These are phyloP conservation scores for Neofusicoccum umdonicola DNA, from an alignment of 2,329 filamentous ascomycete species.

Conservation along the genomic window DNA sequence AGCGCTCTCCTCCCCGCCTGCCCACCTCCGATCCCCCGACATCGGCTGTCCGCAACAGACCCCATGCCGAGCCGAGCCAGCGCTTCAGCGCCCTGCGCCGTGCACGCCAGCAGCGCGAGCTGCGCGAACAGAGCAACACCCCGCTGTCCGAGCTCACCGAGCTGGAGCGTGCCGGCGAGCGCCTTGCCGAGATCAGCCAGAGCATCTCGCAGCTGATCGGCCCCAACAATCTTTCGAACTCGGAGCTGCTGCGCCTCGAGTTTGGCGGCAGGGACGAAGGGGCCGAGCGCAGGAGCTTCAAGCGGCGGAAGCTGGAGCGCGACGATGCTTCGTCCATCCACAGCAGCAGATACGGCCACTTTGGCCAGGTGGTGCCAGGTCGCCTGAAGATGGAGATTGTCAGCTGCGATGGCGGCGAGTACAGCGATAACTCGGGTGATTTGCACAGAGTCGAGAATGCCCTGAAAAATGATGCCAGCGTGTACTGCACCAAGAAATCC, in stretches of 20 bases:
- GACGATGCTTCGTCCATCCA: slow-evolving; percentile 29
- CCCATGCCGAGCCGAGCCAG: slow-evolving; percentile 34
- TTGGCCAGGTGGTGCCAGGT: slow-evolving; percentile 82
- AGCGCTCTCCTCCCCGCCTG: slow-evolving; percentile 1
- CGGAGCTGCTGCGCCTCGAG: slow-evolving; percentile 12
- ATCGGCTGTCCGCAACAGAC: slow-evolving; percentile 21
- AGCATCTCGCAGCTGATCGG: slow-evolving; percentile 14
- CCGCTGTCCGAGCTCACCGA: slow-evolving; percentile 13
- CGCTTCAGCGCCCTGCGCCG: slow-evolving; percentile 30
- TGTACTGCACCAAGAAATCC: slow-evolving; percentile 88
- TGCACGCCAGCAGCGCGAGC: slow-evolving; percentile 30
- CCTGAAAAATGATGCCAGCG: slow-evolving; percentile 74
- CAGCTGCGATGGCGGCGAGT: slow-evolving; percentile 80
- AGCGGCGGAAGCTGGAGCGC: slow-evolving; percentile 42
- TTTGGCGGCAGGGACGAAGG: background rate
- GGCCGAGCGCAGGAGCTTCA: slow-evolving; percentile 17
- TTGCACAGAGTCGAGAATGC: slow-evolving; percentile 65
- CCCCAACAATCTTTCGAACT: slow-evolving; percentile 3
- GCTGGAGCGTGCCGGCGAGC: slow-evolving; percentile 20
- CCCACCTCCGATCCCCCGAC: slow-evolving; percentile 1
- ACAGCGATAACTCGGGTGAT: slow-evolving; percentile 53
- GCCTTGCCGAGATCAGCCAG: slow-evolving; percentile 20
- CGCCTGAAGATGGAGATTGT: slow-evolving; percentile 81
- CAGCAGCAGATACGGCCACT: slow-evolving; percentile 75
- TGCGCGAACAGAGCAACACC: slow-evolving; percentile 26